Evolutionary conservation across 2,329 filamentous ascomycete species (phyloP).

Genomic region (Fusarium guadeloupense): DNA sequence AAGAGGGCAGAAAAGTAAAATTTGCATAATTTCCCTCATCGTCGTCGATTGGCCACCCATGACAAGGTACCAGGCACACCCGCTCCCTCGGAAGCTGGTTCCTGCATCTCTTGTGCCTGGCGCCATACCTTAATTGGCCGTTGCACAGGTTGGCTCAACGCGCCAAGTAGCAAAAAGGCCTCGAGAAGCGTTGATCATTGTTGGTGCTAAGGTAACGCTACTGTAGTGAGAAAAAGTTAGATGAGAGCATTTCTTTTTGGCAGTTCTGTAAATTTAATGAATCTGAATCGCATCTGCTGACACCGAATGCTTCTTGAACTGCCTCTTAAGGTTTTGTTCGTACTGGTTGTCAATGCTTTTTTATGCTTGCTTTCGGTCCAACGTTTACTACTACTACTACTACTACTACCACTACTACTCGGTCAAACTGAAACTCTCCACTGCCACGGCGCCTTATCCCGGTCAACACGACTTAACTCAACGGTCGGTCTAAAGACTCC

Average conservation of each 20-base stretch:
- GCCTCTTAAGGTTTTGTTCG: neutral
- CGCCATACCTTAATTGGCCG: constrained; percentile 28
- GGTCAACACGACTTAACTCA: too few species aligned
- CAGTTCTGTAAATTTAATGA: neutral
- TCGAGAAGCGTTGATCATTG: constrained; percentile 11
- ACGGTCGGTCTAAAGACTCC: neutral
- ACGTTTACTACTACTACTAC: too few species aligned
- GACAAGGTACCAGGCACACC: constrained; percentile 23
- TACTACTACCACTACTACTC: too few species aligned
- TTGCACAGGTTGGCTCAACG: neutral
- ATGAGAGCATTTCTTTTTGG: constrained; percentile 17
- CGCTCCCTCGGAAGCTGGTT: constrained; percentile 29
- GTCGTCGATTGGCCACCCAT: constrained; percentile 7
- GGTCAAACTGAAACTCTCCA: constrained; percentile 25
- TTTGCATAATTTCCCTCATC: constrained; percentile 45
- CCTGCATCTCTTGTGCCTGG: constrained; percentile 42
- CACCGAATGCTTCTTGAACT: neutral
- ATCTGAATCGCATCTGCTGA: too few species aligned
- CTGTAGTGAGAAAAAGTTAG: constrained; percentile 28
- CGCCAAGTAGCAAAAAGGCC: constrained; percentile 15
- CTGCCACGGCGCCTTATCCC: constrained; percentile 13
- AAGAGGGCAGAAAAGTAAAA: constrained; percentile 39
- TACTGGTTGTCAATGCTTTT: neutral
- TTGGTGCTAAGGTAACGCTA: constrained; percentile 14
- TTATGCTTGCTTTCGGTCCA: constrained; percentile 1